Evolutionary conservation across 495 filamentous ascomycete genomes (phyloP).

Genomic region (Poronia punctata): DNA sequence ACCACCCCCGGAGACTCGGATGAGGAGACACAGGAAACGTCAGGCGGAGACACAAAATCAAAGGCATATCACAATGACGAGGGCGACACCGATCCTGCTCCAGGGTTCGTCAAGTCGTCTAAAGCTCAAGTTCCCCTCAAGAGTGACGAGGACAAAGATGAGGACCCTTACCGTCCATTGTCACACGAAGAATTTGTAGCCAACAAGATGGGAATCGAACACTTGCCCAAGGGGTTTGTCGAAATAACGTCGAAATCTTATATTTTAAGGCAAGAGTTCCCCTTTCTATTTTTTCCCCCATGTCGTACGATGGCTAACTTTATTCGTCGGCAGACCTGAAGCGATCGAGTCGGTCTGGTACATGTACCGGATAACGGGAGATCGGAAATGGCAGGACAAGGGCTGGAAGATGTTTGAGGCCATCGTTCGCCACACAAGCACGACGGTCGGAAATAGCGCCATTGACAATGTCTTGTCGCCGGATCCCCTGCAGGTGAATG

Average conservation of each 20-base stretch:
- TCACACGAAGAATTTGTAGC: slow-evolving; percentile 59
- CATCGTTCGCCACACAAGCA: slow-evolving; percentile 57
- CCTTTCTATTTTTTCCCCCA: not conserved
- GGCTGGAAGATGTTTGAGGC: slow-evolving; percentile 89
- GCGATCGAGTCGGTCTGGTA: slow-evolving; percentile 94
- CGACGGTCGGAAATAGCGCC: slow-evolving; percentile 61
- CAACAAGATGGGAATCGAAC: slow-evolving; percentile 51
- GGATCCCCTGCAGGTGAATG: slow-evolving; percentile 28
- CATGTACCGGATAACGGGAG: slow-evolving; percentile 88
- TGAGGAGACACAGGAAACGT: not conserved
- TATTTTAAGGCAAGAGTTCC: slow-evolving; percentile 58
- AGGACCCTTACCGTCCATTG: slow-evolving; percentile 35
- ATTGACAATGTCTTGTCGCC: slow-evolving; percentile 63
- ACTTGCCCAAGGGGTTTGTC: slow-evolving; percentile 60
- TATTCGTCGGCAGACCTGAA: slow-evolving; percentile 57
- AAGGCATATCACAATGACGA: slow-evolving; percentile 11
- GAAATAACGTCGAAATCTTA: slow-evolving; percentile 56
- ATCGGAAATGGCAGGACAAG: slow-evolving; percentile 69
- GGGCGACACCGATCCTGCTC: slow-evolving; percentile 12
- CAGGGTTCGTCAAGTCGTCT: slow-evolving; percentile 1
- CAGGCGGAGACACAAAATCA: not conserved
- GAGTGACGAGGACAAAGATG: slow-evolving; percentile 13
- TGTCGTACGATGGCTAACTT: slow-evolving; percentile 12
- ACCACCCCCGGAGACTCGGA: not conserved
- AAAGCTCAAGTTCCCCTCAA: slow-evolving; percentile 20